Percentiles rank a stretch among this genome's conserved stretches.
phyloP scores from a whole-genome alignment of 768 basidiomycete genomes.

The Mycena epipterygia region DNA sequence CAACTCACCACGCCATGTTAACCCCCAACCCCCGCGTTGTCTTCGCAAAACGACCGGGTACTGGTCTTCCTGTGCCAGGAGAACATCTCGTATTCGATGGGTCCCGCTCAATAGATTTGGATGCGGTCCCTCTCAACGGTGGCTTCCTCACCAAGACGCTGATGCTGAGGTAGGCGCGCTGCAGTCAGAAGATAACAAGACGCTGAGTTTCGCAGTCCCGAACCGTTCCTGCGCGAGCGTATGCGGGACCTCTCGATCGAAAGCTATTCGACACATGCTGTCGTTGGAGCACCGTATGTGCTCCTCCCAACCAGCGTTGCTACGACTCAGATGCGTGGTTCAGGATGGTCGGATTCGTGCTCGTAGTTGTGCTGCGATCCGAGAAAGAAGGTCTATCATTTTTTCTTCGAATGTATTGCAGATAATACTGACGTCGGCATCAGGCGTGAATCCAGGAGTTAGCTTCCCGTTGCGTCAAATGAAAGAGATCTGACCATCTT shows the following conservation, averaged over 20 bases:
- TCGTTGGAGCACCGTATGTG: constrained; percentile 24
- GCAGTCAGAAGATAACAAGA: too few relatives aligned
- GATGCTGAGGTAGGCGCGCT: constrained; percentile 42
- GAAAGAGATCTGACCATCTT: background rate
- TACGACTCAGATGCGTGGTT: background rate
- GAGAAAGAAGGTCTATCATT: constrained; percentile 4
- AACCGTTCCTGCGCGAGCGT: constrained; percentile 32
- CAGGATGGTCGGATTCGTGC: constrained; percentile 21
- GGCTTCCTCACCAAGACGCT: constrained; percentile 52
- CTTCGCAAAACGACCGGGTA: constrained; percentile 15
- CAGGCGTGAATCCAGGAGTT: constrained; percentile 5
- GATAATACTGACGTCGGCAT: background rate
- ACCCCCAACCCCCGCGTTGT: constrained; percentile 22
- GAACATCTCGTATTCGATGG: constrained; percentile 46
- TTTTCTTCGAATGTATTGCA: background rate
- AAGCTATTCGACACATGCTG: constrained; percentile 4
- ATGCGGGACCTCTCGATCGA: constrained; percentile 40
- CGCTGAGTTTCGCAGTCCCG: constrained; percentile 21
- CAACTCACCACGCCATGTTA: background rate
- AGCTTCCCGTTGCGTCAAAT: background rate
- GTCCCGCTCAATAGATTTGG: constrained; percentile 50
- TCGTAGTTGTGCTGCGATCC: constrained; percentile 27
- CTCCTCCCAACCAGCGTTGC: too few relatives aligned
- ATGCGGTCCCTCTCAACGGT: constrained; percentile 46
- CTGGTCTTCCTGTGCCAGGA: constrained; percentile 37